A percentile compares a stretch with the other conserved stretches of the same genome.
Evolutionary conservation across 2,329 filamentous ascomycete species (phyloP).

Genomic region (Colletotrichum siamense): DNA sequence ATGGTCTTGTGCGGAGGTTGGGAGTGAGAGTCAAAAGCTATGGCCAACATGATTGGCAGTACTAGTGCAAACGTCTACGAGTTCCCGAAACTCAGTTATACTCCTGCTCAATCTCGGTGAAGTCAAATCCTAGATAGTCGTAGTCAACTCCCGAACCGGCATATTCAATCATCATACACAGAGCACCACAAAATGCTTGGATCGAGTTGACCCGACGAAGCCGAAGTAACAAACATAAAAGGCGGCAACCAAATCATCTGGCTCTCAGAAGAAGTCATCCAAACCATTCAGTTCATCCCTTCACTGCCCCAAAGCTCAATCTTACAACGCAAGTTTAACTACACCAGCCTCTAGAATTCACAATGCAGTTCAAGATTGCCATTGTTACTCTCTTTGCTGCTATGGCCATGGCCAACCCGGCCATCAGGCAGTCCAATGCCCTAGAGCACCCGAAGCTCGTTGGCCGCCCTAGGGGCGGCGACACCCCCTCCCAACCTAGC

Average conservation of each 20-base stretch:
- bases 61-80: too few relatives aligned
- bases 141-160: not conserved
- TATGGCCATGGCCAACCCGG: not conserved
- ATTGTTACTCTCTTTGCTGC: not conserved
- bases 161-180: not conserved
- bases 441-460: not conserved
- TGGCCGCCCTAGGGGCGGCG: not conserved
- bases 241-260: not conserved
- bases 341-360: not conserved
- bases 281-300: not conserved
- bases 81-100: not conserved
- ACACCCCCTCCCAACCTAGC: not conserved
- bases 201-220: not conserved
- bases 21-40: fast-evolving
- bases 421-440: not conserved
- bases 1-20: not conserved
- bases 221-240: not conserved
- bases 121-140: not conserved
- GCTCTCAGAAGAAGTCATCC: not conserved
- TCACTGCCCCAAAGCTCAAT: not conserved
- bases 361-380: not conserved
- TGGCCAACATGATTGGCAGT: not conserved
- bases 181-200: not conserved
- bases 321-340: not conserved
- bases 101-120: not conserved